These are phyloP conservation scores for Lipomyces spencermartinsiae DNA, from an alignment of 805 yeast genomes.

Conservation along the genomic window DNA sequence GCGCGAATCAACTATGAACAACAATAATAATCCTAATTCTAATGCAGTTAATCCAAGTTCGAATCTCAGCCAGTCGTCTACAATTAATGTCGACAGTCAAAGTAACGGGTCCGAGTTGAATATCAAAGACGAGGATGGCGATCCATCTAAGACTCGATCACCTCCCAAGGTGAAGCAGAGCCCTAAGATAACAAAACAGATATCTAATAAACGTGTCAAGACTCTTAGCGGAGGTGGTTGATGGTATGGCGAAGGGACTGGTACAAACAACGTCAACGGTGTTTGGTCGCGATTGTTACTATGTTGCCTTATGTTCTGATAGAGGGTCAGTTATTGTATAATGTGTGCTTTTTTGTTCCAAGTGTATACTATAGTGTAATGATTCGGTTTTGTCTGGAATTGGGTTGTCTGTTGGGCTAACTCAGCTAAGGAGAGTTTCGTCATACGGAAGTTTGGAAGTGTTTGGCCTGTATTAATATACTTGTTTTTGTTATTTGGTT, in stretches of 20 bases:
- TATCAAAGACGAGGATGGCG: slow-evolving; percentile 23
- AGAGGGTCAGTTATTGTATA: background rate
- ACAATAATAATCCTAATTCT: background rate
- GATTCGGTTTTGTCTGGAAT: background rate
- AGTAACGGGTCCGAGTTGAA: slow-evolving; percentile 1
- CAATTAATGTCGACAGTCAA: background rate
- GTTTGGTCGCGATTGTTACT: background rate
- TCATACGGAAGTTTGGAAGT: background rate
- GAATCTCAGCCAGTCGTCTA: slow-evolving; percentile 9
- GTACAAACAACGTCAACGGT: background rate
- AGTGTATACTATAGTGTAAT: background rate
- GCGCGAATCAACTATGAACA: slow-evolving; percentile 14
- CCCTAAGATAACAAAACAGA: slow-evolving; percentile 1
- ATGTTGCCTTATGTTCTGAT: background rate
- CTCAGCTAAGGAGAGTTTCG: background rate
- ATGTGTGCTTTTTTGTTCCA: background rate
- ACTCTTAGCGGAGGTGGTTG: background rate
- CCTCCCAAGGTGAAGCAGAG: slow-evolving; percentile 5
- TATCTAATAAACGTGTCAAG: slow-evolving; percentile 5
- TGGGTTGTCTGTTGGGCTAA: background rate
- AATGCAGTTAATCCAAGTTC: slow-evolving; percentile 4
- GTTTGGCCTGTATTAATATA: background rate
- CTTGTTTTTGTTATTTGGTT: background rate
- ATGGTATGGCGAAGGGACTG: background rate
- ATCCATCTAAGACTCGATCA: background rate